Conservation (phyloP, 768 basidiomycete species). For the Steccherinum ochraceum region DNA sequence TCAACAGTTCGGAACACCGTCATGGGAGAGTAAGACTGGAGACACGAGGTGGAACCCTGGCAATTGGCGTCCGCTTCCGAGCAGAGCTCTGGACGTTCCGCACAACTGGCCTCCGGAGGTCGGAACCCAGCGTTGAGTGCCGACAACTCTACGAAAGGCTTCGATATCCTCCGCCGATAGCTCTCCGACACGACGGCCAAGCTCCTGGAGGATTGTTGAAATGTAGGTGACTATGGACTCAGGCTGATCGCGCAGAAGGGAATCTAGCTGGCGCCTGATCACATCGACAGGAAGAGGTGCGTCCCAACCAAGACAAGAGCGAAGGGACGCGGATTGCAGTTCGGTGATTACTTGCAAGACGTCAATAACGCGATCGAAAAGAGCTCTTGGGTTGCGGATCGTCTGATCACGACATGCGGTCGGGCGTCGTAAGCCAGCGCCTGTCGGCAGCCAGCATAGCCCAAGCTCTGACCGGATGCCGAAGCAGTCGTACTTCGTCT, state of each 20-base stretch:
- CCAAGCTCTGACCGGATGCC: slow-evolving; percentile 8
- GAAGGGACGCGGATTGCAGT: slow-evolving; percentile 4
- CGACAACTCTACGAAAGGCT: background rate
- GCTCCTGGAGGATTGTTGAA: background rate
- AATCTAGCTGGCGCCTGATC: background rate
- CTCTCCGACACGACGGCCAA: background rate
- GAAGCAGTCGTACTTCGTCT: slow-evolving; percentile 13
- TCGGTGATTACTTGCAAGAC: slow-evolving; percentile 14
- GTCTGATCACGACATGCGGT: slow-evolving; percentile 15
- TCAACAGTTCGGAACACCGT: no score
- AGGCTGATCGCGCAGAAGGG: no score
- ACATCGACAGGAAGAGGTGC: slow-evolving; percentile 21
- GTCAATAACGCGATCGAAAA: slow-evolving; percentile 36
- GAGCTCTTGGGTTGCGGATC: slow-evolving; percentile 2
- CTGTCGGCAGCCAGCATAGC: slow-evolving; percentile 34
- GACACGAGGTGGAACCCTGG: background rate
- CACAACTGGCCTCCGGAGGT: background rate
- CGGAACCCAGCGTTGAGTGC: background rate
- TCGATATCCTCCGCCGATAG: background rate
- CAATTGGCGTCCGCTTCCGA: background rate
- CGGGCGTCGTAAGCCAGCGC: slow-evolving; percentile 22
- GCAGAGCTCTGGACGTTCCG: background rate
- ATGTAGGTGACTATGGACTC: no score
- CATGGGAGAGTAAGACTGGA: background rate
- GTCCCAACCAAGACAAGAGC: slow-evolving; percentile 31